A percentile compares a stretch with the other conserved stretches of the same genome.
These are phyloP conservation scores for Aspergillus ostianus DNA, from an alignment of 495 filamentous ascomycete genomes.

Conservation along the genomic window DNA sequence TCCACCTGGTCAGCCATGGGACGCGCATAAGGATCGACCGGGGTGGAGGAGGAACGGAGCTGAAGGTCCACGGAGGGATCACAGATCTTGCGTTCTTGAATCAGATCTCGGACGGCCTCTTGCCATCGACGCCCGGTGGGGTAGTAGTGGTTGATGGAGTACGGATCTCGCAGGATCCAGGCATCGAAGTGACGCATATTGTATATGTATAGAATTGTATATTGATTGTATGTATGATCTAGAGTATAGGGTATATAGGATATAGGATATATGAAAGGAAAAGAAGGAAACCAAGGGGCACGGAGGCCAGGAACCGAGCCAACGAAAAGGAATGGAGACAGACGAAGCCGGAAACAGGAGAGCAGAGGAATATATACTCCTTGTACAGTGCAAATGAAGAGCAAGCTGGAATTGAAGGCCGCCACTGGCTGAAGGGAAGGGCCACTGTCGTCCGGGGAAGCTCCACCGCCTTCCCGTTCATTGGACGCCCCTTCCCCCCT, in stretches of 20 bases:
- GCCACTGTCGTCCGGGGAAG: slow-evolving; percentile 1
- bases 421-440: background rate
- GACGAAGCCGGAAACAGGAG: background rate
- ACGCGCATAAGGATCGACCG: slow-evolving; percentile 19
- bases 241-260: background rate
- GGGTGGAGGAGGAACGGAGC: slow-evolving; percentile 2
- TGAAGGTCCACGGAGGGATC: slow-evolving; percentile 20
- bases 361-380: background rate
- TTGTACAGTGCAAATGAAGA: background rate
- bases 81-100: slow-evolving; percentile 42
- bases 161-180: slow-evolving; percentile 47
- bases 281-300: background rate
- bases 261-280: background rate
- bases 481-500: background rate
- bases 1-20: slow-evolving; percentile 24
- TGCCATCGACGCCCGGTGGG: slow-evolving; percentile 41
- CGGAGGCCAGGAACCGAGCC: background rate
- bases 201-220: background rate
- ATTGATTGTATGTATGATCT: too few relatives aligned
- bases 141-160: slow-evolving; percentile 48
- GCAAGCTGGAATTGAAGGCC: background rate
- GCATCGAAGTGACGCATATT: slow-evolving; percentile 48
- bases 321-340: slow-evolving; percentile 4
- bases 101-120: slow-evolving; percentile 40
- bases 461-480: background rate